A percentile compares a stretch with the other conserved stretches of the same genome.
phyloP scores from a whole-genome alignment of 2,329 filamentous ascomycete genomes.

The Neofusicoccum kwambonambiense region DNA sequence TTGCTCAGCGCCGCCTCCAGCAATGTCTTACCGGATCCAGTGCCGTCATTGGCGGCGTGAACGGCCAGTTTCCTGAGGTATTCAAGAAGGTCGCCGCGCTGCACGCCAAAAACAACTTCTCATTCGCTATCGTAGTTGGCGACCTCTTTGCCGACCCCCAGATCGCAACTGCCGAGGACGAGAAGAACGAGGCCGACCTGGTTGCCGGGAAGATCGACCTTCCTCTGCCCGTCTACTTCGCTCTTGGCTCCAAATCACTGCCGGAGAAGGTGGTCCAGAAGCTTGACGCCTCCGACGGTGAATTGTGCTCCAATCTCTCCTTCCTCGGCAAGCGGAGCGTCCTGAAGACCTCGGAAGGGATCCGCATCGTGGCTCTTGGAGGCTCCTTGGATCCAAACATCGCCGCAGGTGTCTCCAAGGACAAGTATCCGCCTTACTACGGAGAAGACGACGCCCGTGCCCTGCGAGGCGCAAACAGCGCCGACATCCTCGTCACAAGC shows the following conservation, averaged over 20 bases:
- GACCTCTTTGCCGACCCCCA: slow-evolving; percentile 69
- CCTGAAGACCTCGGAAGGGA: slow-evolving; percentile 84
- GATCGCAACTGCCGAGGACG: slow-evolving; percentile 50
- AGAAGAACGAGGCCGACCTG: slow-evolving; percentile 56
- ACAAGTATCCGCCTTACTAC: slow-evolving; percentile 76
- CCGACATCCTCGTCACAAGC: slow-evolving; percentile 84
- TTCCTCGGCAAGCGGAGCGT: slow-evolving; percentile 84
- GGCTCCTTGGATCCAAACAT: slow-evolving; percentile 66
- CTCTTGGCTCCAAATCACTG: slow-evolving; percentile 70
- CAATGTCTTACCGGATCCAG: slow-evolving; percentile 41
- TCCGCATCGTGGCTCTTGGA: slow-evolving; percentile 83
- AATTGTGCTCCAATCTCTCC: slow-evolving; percentile 86
- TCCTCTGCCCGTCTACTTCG: slow-evolving; percentile 87
- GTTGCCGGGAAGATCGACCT: slow-evolving; percentile 71
- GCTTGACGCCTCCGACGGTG: slow-evolving; percentile 65
- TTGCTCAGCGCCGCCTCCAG: not conserved
- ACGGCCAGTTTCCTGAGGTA: slow-evolving; percentile 72
- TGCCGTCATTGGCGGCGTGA: slow-evolving; percentile 78
- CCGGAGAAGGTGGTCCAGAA: slow-evolving; percentile 70
- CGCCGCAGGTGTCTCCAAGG: slow-evolving; percentile 62
- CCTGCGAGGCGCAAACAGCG: slow-evolving; percentile 71
- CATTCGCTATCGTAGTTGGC: slow-evolving; percentile 79
- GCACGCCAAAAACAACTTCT: slow-evolving; percentile 84
- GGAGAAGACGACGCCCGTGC: slow-evolving; percentile 72
- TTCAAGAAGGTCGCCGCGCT: slow-evolving; percentile 78